Evolutionary conservation across 108 stramenopile species (phyloP).

Genomic region (Chaetoceros muelleri): DNA sequence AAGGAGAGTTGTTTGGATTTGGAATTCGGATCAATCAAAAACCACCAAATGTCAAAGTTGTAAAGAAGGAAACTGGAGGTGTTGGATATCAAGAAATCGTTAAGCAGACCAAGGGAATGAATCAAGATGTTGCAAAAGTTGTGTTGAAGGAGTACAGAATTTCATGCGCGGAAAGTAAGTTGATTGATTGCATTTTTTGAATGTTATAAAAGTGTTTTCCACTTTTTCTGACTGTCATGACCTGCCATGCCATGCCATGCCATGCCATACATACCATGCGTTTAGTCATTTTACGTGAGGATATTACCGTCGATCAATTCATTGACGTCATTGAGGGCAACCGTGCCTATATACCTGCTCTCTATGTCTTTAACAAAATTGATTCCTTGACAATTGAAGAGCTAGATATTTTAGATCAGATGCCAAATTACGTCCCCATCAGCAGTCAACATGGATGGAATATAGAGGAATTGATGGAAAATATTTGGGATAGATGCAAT

Average conservation of each 20-base stretch:
- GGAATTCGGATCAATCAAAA: slow-evolving; percentile 96
- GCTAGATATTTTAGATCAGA: slow-evolving; percentile 92
- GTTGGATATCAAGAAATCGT: slow-evolving; percentile 88
- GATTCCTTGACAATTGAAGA: slow-evolving; percentile 93
- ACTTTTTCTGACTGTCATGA: too few relatives aligned
- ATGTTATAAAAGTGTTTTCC: too few relatives aligned
- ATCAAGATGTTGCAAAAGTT: slow-evolving; percentile 66
- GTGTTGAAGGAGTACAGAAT: slow-evolving; percentile 93
- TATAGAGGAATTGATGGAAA: slow-evolving; percentile 90
- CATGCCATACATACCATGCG: too few relatives aligned
- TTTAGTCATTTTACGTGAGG: slow-evolving; percentile 72
- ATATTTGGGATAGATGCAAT: slow-evolving; percentile 87
- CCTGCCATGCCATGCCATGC: too few relatives aligned
- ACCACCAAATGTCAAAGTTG: slow-evolving; percentile 86
- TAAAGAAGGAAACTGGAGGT: slow-evolving; percentile 91
- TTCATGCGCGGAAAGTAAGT: slow-evolving; percentile 65
- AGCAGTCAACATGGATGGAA: slow-evolving; percentile 91
- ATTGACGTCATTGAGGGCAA: slow-evolving; percentile 92
- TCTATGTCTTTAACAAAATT: slow-evolving; percentile 93
- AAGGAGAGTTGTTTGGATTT: slow-evolving; percentile 91
- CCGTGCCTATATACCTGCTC: slow-evolving; percentile 78
- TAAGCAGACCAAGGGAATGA: slow-evolving; percentile 76
- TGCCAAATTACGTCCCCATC: slow-evolving; percentile 97
- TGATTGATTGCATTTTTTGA: background rate
- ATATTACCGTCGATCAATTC: slow-evolving; percentile 89